phyloP scores from a whole-genome alignment of 2,329 filamentous ascomycete species.

The Penicillium sp. region DNA sequence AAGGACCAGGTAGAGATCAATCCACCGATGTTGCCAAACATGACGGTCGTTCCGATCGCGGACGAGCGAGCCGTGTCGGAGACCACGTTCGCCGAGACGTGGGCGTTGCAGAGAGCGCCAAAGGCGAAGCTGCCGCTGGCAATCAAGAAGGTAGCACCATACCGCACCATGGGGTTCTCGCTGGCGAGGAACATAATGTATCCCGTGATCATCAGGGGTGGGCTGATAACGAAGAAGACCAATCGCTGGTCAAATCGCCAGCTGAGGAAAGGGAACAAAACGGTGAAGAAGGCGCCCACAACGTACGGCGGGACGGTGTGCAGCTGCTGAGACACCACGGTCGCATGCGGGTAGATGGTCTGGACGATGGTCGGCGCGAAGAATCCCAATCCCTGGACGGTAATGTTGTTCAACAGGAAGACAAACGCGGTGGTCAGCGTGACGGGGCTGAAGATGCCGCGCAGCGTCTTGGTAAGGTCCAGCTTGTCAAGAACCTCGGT shows the following conservation, averaged over 20 bases:
- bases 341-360: conserved; percentile 64
- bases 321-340: conserved; percentile 66
- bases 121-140: conserved; percentile 65
- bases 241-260: conserved; percentile 63
- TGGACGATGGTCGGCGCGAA: conserved; percentile 70
- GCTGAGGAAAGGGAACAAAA: conserved; percentile 63
- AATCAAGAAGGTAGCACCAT: conserved; percentile 71
- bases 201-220: conserved; percentile 67
- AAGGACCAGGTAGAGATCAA: conserved; percentile 68
- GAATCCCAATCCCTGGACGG: conserved; percentile 70
- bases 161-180: conserved; percentile 56
- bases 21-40: conserved; percentile 73
- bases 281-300: conserved; percentile 66
- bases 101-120: conserved; percentile 67
- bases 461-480: conserved; percentile 59
- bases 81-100: conserved; percentile 70
- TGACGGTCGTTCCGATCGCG: conserved; percentile 68
- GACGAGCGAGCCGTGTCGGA: conserved; percentile 69
- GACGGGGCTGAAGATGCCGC: conserved; percentile 66
- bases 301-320: conserved; percentile 71
- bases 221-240: conserved; percentile 61
- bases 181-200: conserved; percentile 71
- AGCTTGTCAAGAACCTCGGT: conserved; percentile 66
- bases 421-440: conserved; percentile 59
- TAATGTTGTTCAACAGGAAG: conserved; percentile 69